Conservation (phyloP, 2,329 filamentous ascomycete species). For the Trichothecium sympodiale region DNA sequence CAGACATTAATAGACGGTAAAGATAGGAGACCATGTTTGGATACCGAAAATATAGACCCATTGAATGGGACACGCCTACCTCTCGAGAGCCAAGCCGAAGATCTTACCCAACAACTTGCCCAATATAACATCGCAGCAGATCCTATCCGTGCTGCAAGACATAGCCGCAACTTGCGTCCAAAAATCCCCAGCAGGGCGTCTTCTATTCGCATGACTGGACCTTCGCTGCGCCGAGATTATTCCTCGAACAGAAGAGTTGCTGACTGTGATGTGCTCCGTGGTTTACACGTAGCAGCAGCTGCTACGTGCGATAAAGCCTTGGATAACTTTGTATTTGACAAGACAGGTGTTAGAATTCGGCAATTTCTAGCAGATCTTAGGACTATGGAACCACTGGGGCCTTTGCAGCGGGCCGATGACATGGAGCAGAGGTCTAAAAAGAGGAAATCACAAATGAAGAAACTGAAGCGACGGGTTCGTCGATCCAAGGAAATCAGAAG, state of each 20-base stretch:
- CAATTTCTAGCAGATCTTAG: constrained; percentile 44
- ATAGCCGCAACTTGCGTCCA: constrained; percentile 13
- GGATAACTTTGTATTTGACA: constrained; percentile 38
- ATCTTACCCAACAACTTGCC: too few species aligned
- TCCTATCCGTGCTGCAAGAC: too few species aligned
- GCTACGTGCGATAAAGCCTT: constrained; percentile 45
- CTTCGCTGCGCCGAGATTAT: constrained; percentile 14
- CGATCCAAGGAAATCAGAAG: constrained; percentile 17
- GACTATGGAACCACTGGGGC: constrained; percentile 34
- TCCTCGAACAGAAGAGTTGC: constrained; percentile 24
- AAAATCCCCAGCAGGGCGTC: constrained; percentile 24
- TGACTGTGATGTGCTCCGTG: constrained; percentile 41
- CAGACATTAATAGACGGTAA: too few species aligned
- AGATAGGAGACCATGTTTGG: too few species aligned
- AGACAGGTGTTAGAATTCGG: constrained; percentile 41
- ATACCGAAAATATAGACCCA: too few species aligned
- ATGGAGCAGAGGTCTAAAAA: constrained; percentile 14
- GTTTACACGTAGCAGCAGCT: constrained; percentile 42
- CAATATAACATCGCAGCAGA: too few species aligned
- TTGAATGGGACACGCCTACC: too few species aligned
- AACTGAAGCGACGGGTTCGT: constrained; percentile 23
- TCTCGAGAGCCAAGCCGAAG: too few species aligned
- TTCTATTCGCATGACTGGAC: constrained; percentile 17
- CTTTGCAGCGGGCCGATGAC: constrained; percentile 13
- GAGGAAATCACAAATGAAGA: constrained; percentile 20